A percentile compares a stretch with the other conserved stretches of the same genome.
Conservation (phyloP, 257 asterid genomes). For the Linaria vulgaris region DNA sequence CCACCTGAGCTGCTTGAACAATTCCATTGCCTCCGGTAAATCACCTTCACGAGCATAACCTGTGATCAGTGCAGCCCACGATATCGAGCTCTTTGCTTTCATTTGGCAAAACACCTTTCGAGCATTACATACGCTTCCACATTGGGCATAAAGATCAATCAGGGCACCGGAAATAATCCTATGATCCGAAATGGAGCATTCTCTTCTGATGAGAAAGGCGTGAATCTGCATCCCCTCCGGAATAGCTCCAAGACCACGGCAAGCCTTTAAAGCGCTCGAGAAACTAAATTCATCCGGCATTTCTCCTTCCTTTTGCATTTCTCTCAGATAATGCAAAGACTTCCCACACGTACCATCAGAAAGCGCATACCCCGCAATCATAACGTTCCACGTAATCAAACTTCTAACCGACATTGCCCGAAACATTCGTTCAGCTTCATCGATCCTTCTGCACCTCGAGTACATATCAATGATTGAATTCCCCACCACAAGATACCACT, state of each 20-base stretch:
- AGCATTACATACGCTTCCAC: conserved; percentile 42
- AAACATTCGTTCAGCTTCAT: conserved; percentile 50
- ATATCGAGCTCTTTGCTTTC: conserved; percentile 39
- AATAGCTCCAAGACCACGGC: conserved; percentile 51
- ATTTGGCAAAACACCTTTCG: conserved; percentile 40
- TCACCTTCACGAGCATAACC: conserved; percentile 51
- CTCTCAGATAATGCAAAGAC: conserved; percentile 40
- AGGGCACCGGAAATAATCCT: conserved; percentile 53
- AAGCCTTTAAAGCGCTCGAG: conserved; percentile 64
- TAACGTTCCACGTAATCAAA: conserved; percentile 53
- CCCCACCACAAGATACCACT: conserved; percentile 44
- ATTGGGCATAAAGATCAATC: conserved; percentile 55
- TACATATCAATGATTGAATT: conserved; percentile 63
- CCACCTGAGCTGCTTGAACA: conserved; percentile 51
- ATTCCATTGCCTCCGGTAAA: conserved; percentile 38
- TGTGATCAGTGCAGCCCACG: conserved; percentile 52
- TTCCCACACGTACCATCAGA: conserved; percentile 34
- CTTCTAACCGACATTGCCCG: conserved; percentile 36
- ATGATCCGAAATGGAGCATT: conserved; percentile 39
- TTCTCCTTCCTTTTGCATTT: conserved; percentile 50
- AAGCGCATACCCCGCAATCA: conserved; percentile 51
- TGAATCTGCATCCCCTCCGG: conserved; percentile 60
- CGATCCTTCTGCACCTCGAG: conserved; percentile 43
- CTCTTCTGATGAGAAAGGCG: conserved; percentile 42
- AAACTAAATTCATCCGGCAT: conserved; percentile 53